Percentiles rank a stretch among this genome's conserved stretches.
Evolutionary conservation across 768 basidiomycete genomes (phyloP).

Genomic region (Pseudohyphozyma bogoriensis): DNA sequence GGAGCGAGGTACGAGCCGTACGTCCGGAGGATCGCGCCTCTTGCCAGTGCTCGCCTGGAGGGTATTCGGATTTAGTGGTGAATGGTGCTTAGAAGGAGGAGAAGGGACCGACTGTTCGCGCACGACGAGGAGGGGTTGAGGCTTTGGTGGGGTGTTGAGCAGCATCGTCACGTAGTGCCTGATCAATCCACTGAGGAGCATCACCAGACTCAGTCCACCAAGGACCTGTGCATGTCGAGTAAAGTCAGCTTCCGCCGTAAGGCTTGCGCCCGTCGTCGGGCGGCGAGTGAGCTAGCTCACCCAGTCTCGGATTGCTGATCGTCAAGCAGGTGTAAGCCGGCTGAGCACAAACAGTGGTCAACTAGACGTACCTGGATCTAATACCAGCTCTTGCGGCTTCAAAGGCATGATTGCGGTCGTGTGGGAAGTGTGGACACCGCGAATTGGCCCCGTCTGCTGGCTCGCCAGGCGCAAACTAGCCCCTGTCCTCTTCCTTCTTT

Average conservation of each 20-base stretch:
- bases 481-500: no score
- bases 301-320: constrained; percentile 21
- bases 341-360: neutral
- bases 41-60: constrained; percentile 3
- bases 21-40: constrained; percentile 16
- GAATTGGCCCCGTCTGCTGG: no score
- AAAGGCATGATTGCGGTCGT: no score
- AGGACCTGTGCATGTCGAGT: constrained; percentile 8
- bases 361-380: constrained; percentile 17
- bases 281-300: neutral
- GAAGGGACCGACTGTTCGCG: constrained; percentile 71
- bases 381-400: constrained; percentile 5
- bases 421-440: no score
- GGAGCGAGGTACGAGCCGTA: constrained; percentile 33
- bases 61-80: neutral
- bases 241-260: neutral
- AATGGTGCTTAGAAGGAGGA: neutral
- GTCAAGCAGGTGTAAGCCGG: neutral
- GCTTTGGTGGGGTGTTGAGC: constrained; percentile 74
- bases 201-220: constrained; percentile 15
- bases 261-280: neutral
- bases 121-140: constrained; percentile 60
- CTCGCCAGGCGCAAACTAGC: no score
- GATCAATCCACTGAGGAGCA: constrained; percentile 60
- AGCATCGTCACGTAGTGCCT: constrained; percentile 84